These are phyloP conservation scores for Plectosphaerella plurivora DNA, from an alignment of 2,329 filamentous ascomycete species.

Conservation along the genomic window DNA sequence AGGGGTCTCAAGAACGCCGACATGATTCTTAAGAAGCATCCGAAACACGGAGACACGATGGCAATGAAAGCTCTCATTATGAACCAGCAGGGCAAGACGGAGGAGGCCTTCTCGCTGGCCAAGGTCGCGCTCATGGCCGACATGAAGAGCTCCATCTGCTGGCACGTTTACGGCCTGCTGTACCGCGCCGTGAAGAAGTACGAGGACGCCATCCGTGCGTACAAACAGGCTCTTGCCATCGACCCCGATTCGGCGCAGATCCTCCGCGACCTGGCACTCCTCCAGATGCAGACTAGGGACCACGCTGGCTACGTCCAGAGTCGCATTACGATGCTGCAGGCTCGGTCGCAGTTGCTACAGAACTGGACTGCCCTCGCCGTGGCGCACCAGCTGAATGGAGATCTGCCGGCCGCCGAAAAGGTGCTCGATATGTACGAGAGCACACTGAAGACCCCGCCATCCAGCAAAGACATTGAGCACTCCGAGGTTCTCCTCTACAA, in stretches of 20 bases:
- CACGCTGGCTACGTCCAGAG: constrained; percentile 91
- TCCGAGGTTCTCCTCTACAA: constrained; percentile 94
- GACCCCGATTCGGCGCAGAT: constrained; percentile 96
- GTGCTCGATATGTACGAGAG: constrained; percentile 90
- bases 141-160: constrained; percentile 99
- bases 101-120: constrained; percentile 89
- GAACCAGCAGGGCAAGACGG: constrained; percentile 85
- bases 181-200: constrained; percentile 96
- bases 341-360: constrained; percentile 74
- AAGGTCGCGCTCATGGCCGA: constrained; percentile 91
- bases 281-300: constrained; percentile 96
- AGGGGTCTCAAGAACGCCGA: constrained; percentile 89
- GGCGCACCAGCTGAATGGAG: constrained; percentile 85
- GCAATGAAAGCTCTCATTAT: constrained; percentile 99
- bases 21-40: constrained; percentile 90
- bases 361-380: constrained; percentile 98
- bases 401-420: constrained; percentile 81
- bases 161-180: constrained; percentile 96
- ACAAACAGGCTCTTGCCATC: constrained; percentile 88
- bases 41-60: constrained; percentile 95
- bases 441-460: constrained; percentile 77
- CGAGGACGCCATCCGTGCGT: constrained; percentile 98
- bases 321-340: constrained; percentile 80
- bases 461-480: constrained; percentile 80
- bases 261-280: constrained; percentile 83